Evolutionary conservation across 352 stramenopile species (phyloP), one percentile per base, ranked within the genome.

Genomic region (Pythium apleroticum): DNA sequence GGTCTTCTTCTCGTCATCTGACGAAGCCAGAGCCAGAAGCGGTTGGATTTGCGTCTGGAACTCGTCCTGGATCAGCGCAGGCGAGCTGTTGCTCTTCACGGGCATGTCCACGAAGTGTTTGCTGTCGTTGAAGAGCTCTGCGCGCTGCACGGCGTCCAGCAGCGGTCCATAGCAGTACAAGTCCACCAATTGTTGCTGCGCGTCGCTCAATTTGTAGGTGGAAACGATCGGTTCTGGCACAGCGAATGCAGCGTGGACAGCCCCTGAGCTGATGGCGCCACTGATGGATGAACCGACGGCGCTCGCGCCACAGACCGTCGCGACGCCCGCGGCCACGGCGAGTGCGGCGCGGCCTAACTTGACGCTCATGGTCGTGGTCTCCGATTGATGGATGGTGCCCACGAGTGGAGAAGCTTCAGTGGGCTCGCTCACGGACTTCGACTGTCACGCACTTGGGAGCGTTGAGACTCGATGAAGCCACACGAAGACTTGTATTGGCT

Each of bases 31-130:
- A n/a, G 24, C 31, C 11, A 48, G 7, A 11, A 66, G 20, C 19
- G 59, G 54, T 28, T 60, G 20, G 17, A 68, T 49, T 17, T 60
- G 19, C 8, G 3, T 2, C 31, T 63, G 61, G 57, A 89, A 79
- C 7, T 75, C 75, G 20, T 66, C 24, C 20, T 80, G 57, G 27
- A 87, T 74, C 25, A 70, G 69, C 17, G 66, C 69, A 15, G 72
- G 62, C 43, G 63, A 72, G 57, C 65, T 73, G 46, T 59, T 67
- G 25, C 17, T 15, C 65, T 81, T 87, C 57, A 97, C 78, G 24
- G 89, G 84, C 88, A 96, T 95, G 69, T 97, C 88, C 3, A 97
- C 90, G 72, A 97, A 97, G 50, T 89, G 73, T 57, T 97, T 97
- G 73, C 80, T 90, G 69, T 97, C 90, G 12, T 71, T 65, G 55